Evolutionary conservation across 2,329 filamentous ascomycete species (phyloP), one percentile per base, ranked within the genome.

Genomic region (Aspergillus ochraceus): DNA sequence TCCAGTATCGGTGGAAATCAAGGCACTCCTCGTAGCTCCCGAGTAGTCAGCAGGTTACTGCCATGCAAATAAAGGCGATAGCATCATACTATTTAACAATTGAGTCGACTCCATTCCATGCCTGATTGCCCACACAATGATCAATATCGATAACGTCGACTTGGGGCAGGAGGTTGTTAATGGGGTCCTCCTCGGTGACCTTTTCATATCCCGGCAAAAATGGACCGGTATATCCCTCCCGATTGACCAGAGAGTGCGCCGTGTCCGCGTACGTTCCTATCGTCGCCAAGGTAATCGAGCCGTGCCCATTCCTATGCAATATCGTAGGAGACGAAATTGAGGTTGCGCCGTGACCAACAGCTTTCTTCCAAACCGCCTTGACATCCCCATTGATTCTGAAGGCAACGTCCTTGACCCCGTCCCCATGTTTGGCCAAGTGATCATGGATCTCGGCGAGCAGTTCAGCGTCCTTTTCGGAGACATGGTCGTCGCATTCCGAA

Each of bases 91-190:
- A 87, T 55, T 80, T 79, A 64, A 85, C 86, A 22, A 79, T 79
- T 8, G 76, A 74, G 56, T 87, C 83, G 78, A 97, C 92, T 70
- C 91, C 87, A 75, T 90, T 83, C 92, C 92, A 97, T 75, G 90
- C 88, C 81, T 97, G 92, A 82, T 97, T 97, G 69, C 92, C 93
- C 68, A 97, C 92, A 78, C 92, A 97, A 83, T 97, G 92, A 78
- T 97, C 93, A 77, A 97, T 91, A 68, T 88, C 88, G 60, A 85
- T 82, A 53, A 96, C 84, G 8, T 81, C 75, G n/a, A 96, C 83
- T 0, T 77, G 65, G 0, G 92, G 91, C 3, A 90, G 79, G 46
- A 70, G 66, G 19, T 68, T 62, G 36, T 73, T 70, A 22, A 83
- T 72, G 0, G 80, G 76, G 63, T 85, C 83, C 14, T 62, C 61